Conservation (phyloP, 2,329 filamentous ascomycete species). For the Scytalidium sp. region DNA sequence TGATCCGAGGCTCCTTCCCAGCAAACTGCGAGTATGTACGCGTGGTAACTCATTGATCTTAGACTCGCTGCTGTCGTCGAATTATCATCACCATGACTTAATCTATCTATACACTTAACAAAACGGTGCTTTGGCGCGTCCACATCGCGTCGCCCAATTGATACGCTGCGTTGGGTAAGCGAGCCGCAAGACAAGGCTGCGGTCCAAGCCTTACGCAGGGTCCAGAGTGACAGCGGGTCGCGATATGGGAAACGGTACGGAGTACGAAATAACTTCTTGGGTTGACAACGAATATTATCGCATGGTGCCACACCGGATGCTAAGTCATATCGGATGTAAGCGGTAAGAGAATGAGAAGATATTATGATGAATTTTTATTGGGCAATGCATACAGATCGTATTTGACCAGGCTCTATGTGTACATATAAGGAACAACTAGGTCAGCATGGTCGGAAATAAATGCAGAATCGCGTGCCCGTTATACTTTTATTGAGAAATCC, state of each 20-base stretch:
- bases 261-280: no score
- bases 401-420: no score
- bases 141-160: background rate
- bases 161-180: background rate
- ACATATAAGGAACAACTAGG: background rate
- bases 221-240: no score
- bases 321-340: no score
- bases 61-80: background rate
- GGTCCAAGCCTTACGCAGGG: no score
- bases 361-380: background rate
- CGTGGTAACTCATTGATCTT: background rate
- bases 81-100: background rate
- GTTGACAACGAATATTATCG: no score
- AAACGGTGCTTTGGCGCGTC: no score
- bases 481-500: conserved; percentile 2
- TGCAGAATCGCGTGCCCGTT: background rate
- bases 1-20: background rate
- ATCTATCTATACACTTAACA: no score
- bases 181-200: background rate
- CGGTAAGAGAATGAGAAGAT: no score
- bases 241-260: no score
- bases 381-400: background rate
- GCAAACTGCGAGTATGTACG: background rate
- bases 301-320: no score
- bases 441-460: background rate